Conservation (phyloP, 805 yeast species). For the Wickerhamiella vanderwaltii region DNA sequence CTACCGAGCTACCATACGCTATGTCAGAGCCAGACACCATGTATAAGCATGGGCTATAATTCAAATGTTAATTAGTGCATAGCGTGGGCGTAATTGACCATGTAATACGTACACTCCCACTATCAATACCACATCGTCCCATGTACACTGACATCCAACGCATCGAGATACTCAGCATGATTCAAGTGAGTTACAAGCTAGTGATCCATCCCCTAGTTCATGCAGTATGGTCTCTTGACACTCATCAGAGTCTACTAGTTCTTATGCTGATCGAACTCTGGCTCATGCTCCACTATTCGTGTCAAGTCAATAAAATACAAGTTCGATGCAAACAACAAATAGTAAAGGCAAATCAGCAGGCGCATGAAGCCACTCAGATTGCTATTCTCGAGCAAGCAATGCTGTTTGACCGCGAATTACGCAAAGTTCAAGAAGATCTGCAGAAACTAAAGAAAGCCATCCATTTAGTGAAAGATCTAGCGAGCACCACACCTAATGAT, state of each 20-base stretch:
- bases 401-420: constrained; percentile 6
- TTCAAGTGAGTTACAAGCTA: background rate
- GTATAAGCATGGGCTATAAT: no score
- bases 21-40: no score
- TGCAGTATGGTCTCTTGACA: constrained; percentile 23
- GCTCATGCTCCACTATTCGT: constrained; percentile 8
- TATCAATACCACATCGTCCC: no score
- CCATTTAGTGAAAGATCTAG: background rate
- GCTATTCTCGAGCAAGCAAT: constrained; percentile 9
- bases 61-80: no score
- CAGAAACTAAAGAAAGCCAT: background rate
- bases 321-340: constrained; percentile 1
- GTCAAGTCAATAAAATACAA: constrained; percentile 4
- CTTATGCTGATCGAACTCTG: constrained; percentile 3
- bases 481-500: background rate
- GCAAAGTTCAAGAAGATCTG: constrained; percentile 4
- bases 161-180: background rate
- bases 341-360: background rate
- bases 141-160: background rate
- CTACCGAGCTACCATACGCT: no score
- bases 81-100: no score
- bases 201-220: constrained; percentile 43
- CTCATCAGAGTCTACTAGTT: background rate
- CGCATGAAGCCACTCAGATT: background rate
- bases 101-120: no score